These are phyloP conservation scores for Umbelopsis ramanniana DNA, from an alignment of 192 early-diverging fungal genomes.

Conservation along the genomic window DNA sequence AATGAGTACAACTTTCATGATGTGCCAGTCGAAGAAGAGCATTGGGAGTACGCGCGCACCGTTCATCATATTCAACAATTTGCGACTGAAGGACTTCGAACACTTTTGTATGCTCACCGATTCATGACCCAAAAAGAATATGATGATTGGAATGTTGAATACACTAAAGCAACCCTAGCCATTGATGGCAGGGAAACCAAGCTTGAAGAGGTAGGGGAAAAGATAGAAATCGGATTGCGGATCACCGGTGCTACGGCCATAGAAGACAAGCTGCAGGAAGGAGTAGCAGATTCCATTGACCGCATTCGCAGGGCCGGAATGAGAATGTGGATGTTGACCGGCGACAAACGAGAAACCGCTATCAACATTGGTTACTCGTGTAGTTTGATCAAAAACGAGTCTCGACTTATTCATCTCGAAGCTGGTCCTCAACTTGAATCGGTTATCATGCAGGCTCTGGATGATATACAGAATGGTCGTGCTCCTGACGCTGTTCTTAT, in stretches of 20 bases:
- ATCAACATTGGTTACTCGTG: conserved; percentile 90
- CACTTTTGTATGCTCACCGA: conserved; percentile 77
- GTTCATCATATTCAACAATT: conserved; percentile 72
- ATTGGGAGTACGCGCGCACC: conserved; percentile 62
- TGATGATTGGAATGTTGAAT: conserved; percentile 65
- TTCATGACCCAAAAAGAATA: conserved; percentile 69
- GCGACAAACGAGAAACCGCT: conserved; percentile 91
- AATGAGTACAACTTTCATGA: conserved; percentile 24
- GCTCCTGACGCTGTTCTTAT: conserved; percentile 51
- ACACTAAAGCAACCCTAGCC: conserved; percentile 69
- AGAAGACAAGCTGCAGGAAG: conserved; percentile 86
- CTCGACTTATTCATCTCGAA: conserved; percentile 50
- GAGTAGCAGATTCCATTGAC: conserved; percentile 85
- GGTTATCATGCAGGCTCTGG: conserved; percentile 39
- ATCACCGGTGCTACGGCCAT: conserved; percentile 89
- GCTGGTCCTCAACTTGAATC: conserved; percentile 36
- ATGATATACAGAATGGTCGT: conserved; percentile 43
- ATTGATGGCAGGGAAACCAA: conserved; percentile 66
- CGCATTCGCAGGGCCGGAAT: conserved; percentile 78
- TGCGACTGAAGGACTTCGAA: conserved; percentile 81
- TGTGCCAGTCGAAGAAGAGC: conserved; percentile 31
- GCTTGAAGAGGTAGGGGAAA: conserved; percentile 63
- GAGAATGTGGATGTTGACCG: conserved; percentile 90
- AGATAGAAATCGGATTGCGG: conserved; percentile 73
- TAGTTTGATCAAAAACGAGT: conserved; percentile 61